Evolutionary conservation across 176 grass and related monocot species (phyloP).

Genomic region (Calamus simplicifolius): DNA sequence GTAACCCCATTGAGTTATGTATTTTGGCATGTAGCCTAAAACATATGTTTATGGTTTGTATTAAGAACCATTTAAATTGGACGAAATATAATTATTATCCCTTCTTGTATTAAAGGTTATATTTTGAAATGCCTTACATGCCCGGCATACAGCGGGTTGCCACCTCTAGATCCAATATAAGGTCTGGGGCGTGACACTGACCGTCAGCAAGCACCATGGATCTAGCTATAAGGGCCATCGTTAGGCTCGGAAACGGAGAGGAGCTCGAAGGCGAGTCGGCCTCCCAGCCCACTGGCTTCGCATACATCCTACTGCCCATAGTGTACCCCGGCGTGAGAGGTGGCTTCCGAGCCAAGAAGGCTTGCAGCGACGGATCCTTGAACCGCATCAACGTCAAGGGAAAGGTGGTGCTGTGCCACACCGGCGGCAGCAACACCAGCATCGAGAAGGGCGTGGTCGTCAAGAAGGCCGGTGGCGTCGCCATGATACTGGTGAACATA

Average conservation of each 20-base stretch:
- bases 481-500: conserved; percentile 11
- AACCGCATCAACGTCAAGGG: conserved; percentile 7
- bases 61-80: too few species aligned
- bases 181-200: too few species aligned
- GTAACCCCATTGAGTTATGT: too few species aligned
- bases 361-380: conserved; percentile 8
- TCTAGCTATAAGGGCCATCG: not conserved
- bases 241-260: conserved; percentile 6
- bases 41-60: too few species aligned
- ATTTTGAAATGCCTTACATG: too few species aligned
- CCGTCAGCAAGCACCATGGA: not conserved
- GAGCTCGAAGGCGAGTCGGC: not conserved
- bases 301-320: not conserved
- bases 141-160: too few species aligned
- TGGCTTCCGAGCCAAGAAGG: not conserved
- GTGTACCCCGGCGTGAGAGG: not conserved
- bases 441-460: conserved; percentile 3
- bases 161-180: too few species aligned
- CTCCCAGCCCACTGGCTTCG: not conserved
- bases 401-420: conserved; percentile 6
- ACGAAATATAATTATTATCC: too few species aligned
- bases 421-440: not conserved
- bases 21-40: too few species aligned
- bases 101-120: too few species aligned
- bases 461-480: conserved; percentile 7